A percentile compares a stretch with the other conserved stretches of the same genome.
Conservation (phyloP, 2,329 filamentous ascomycete genomes). For the Calonectria leucothoes region DNA sequence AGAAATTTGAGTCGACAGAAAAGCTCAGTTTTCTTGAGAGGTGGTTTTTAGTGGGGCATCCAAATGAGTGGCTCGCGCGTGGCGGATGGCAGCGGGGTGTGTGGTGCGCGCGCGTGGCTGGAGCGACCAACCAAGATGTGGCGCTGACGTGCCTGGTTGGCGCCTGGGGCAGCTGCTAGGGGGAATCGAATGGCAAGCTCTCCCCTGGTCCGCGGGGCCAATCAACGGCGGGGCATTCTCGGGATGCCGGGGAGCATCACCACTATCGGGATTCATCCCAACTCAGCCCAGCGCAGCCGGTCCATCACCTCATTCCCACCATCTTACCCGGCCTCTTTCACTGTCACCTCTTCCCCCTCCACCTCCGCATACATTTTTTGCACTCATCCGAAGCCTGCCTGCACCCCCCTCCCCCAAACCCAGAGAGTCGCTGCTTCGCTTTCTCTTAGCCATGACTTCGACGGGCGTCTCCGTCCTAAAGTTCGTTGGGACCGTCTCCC, state of each 20-base stretch:
- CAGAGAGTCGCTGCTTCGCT: not conserved
- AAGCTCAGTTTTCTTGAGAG: slow-evolving; percentile 10
- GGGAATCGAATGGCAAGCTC: not conserved
- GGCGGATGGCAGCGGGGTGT: no score
- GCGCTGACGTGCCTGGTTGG: not conserved
- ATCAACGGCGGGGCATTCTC: slow-evolving; percentile 22
- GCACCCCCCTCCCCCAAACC: not conserved
- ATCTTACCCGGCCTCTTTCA: not conserved
- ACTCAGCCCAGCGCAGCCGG: slow-evolving; percentile 5
- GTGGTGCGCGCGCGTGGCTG: not conserved
- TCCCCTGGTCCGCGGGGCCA: slow-evolving; percentile 24
- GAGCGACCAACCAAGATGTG: not conserved
- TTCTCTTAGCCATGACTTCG: slow-evolving; percentile 66
- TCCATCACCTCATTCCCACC: slow-evolving; percentile 29
- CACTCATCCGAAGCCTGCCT: slow-evolving; percentile 3
- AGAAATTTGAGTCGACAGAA: slow-evolving; percentile 29
- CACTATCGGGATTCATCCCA: slow-evolving; percentile 28
- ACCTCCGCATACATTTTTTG: slow-evolving; percentile 14
- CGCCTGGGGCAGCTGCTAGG: not conserved
- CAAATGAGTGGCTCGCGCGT: not conserved
- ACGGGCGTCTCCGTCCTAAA: slow-evolving; percentile 83
- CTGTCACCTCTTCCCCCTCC: not conserved
- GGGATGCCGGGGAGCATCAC: slow-evolving; percentile 19
- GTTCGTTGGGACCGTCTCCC: slow-evolving; percentile 90
- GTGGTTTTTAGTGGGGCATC: slow-evolving; percentile 29